Percentiles rank a stretch among this genome's conserved stretches.
Evolutionary conservation across 768 basidiomycete species (phyloP).

Genomic region (Omphalotus guepiniiformis): DNA sequence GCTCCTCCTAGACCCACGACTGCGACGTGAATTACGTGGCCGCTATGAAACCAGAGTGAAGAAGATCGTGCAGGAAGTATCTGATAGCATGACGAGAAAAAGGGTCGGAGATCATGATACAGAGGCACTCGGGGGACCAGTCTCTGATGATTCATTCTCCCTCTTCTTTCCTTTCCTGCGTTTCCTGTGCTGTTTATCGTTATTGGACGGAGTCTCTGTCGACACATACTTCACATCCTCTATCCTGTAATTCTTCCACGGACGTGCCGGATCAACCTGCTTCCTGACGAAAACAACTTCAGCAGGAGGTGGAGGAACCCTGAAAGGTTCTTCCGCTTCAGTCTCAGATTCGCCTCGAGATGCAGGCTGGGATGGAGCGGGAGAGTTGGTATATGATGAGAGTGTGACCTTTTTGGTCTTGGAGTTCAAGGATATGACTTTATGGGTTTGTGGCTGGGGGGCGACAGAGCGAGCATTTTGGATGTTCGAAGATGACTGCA

Average conservation of each 20-base stretch:
- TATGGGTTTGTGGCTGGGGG: conserved; percentile 41
- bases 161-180: too few species aligned
- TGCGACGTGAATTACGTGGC: too few species aligned
- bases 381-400: conserved; percentile 42
- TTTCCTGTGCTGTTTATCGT: too few species aligned
- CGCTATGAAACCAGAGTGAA: too few species aligned
- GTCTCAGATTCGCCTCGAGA: conserved; percentile 32
- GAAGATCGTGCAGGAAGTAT: too few species aligned
- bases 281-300: conserved; percentile 33
- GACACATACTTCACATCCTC: conserved; percentile 8
- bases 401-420: conserved; percentile 49
- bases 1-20: too few species aligned
- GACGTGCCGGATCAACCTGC: conserved; percentile 24
- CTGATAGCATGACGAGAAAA: too few species aligned
- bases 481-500: conserved; percentile 1
- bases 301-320: conserved; percentile 34
- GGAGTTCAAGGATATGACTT: conserved; percentile 55
- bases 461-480: conserved; percentile 6
- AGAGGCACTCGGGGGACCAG: too few species aligned
- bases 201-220: too few species aligned
- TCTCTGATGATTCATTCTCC: too few species aligned
- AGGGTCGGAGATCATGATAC: too few species aligned
- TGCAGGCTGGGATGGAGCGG: conserved; percentile 27
- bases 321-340: conserved; percentile 31
- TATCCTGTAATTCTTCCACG: conserved; percentile 42